phyloP scores from a whole-genome alignment of 1,284 basidiomycete species.

The Irpex lacteus region DNA sequence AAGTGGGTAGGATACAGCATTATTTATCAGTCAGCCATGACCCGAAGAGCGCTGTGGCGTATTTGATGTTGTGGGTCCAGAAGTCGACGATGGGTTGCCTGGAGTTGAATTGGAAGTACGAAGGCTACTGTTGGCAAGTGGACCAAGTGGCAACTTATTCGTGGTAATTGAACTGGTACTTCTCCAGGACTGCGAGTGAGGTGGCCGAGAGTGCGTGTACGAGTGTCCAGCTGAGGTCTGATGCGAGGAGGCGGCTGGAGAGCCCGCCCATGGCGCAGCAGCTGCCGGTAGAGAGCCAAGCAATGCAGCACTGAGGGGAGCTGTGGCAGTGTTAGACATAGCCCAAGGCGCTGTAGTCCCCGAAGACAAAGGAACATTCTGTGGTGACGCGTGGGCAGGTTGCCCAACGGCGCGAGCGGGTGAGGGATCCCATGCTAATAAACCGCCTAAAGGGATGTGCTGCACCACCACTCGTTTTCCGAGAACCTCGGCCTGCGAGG shows the following conservation, averaged over 20 bases:
- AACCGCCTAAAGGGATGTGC: conserved; percentile 85
- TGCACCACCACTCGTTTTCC: conserved; percentile 97
- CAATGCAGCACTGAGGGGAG: background rate
- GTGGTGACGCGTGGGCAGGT: background rate
- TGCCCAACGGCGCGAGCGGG: background rate
- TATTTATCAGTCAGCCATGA: background rate
- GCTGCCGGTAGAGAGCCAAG: background rate
- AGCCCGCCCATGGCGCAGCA: background rate
- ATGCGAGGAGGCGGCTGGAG: background rate
- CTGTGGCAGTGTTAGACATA: background rate
- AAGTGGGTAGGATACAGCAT: background rate
- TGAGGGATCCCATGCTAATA: conserved; percentile 59
- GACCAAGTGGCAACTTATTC: conserved; percentile 23
- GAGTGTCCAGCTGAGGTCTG: background rate
- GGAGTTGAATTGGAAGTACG: conserved; percentile 8
- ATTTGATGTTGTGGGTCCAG: conserved; percentile 2
- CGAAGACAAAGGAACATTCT: background rate
- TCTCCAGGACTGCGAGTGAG: background rate
- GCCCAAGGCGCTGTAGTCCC: conserved; percentile 1
- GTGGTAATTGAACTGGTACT: conserved; percentile 16
- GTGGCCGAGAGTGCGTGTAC: background rate
- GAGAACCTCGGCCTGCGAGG: conserved; percentile 79
- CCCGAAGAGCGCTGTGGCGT: background rate
- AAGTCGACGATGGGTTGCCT: conserved; percentile 4
- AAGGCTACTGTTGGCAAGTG: conserved; percentile 21